A percentile compares a stretch with the other conserved stretches of the same genome.
Evolutionary conservation across 768 basidiomycete species (phyloP).

Genomic region (Cantharellus cinnabarinus): DNA sequence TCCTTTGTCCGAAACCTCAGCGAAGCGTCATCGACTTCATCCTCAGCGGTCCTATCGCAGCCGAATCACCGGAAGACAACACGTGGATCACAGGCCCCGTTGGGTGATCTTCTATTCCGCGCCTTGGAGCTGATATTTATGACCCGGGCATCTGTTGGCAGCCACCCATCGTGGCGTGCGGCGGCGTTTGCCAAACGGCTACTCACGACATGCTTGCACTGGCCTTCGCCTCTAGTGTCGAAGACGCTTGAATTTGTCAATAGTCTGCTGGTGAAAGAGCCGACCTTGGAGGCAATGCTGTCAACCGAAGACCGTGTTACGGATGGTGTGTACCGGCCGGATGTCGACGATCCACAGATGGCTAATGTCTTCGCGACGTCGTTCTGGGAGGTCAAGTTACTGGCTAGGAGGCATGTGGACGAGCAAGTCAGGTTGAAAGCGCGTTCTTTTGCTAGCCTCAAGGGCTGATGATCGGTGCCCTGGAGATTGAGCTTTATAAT

Average conservation of each 20-base stretch:
- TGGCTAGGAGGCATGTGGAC: slow-evolving; percentile 38
- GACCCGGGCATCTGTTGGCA: slow-evolving; percentile 34
- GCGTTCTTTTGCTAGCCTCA: slow-evolving; percentile 13
- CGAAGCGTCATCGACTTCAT: slow-evolving; percentile 12
- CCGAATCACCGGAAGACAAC: background rate
- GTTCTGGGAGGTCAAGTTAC: slow-evolving; percentile 59
- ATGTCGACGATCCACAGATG: slow-evolving; percentile 77
- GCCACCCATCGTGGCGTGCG: slow-evolving; percentile 48
- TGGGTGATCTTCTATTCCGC: slow-evolving; percentile 51
- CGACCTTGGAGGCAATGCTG: slow-evolving; percentile 64
- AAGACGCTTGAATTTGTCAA: slow-evolving; percentile 57
- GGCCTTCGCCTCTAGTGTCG: slow-evolving; percentile 45
- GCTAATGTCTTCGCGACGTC: slow-evolving; percentile 65
- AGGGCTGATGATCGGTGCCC: background rate
- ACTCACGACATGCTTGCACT: slow-evolving; percentile 56
- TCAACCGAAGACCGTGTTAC: slow-evolving; percentile 68
- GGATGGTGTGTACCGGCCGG: slow-evolving; percentile 69
- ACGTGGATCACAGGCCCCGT: slow-evolving; percentile 10
- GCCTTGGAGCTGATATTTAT: slow-evolving; percentile 69
- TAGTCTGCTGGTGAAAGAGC: slow-evolving; percentile 51
- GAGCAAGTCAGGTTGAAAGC: slow-evolving; percentile 48
- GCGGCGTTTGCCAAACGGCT: slow-evolving; percentile 93
- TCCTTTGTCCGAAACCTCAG: slow-evolving; percentile 49
- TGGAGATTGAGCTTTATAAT: too few relatives aligned
- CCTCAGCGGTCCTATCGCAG: slow-evolving; percentile 7